Percentiles rank a stretch among this genome's conserved stretches.
Evolutionary conservation across 345 rosid species (phyloP).

Genomic region (Murraya paniculata): DNA sequence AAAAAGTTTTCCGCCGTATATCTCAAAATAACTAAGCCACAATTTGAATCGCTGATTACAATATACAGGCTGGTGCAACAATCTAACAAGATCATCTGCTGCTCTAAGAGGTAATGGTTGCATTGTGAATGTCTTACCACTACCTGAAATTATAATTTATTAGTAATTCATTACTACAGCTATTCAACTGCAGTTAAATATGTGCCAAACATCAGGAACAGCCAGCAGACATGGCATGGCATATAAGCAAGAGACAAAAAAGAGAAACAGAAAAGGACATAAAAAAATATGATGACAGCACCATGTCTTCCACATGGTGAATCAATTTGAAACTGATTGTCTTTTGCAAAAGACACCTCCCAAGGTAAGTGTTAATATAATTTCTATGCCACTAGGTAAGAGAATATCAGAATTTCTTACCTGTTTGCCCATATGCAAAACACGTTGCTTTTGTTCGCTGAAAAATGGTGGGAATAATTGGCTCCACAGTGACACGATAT

Average conservation of each 20-base stretch:
- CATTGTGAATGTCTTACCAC: slow-evolving; percentile 99
- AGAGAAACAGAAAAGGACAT: background rate
- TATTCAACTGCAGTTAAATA: background rate
- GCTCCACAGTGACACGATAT: slow-evolving; percentile 83
- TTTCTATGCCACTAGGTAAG: background rate
- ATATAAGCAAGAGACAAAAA: background rate
- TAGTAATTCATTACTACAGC: background rate
- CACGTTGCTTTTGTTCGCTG: slow-evolving; percentile 97
- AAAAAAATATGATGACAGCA: background rate
- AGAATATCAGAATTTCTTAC: slow-evolving; percentile 31
- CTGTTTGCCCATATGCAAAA: slow-evolving; percentile 99
- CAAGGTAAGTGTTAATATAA: background rate
- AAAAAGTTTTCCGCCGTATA: slow-evolving; percentile 94
- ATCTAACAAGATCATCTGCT: slow-evolving; percentile 79
- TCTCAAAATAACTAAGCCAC: slow-evolving; percentile 98
- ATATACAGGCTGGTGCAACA: slow-evolving; percentile 80
- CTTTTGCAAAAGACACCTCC: background rate
- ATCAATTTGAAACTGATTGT: background rate
- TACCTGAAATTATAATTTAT: slow-evolving; percentile 54
- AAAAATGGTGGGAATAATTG: slow-evolving; percentile 89
- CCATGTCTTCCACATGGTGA: background rate
- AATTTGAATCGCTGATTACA: slow-evolving; percentile 78
- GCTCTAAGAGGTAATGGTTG: slow-evolving; percentile 94
- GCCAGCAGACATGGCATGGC: background rate
- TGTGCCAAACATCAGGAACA: background rate